Conservation (phyloP, 2,329 filamentous ascomycete genomes). For the Epichloe brachyelytri region DNA sequence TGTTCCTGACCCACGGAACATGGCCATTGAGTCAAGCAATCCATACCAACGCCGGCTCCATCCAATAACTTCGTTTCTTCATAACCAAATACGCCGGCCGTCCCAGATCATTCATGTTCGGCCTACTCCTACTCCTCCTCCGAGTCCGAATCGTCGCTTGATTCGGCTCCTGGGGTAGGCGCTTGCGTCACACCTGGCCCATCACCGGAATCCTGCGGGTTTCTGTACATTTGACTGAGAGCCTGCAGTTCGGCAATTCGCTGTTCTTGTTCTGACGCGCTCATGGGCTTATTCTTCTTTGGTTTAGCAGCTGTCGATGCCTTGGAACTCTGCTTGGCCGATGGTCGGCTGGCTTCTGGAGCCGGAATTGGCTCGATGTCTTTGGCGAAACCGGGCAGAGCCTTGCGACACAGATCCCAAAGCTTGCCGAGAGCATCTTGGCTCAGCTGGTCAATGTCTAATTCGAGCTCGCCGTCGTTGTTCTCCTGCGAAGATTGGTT, state of each 20-base stretch:
- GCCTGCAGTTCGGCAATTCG: conserved; percentile 48
- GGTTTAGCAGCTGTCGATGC: conserved; percentile 29
- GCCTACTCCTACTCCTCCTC: conserved; percentile 28
- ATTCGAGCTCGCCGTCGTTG: conserved; percentile 44
- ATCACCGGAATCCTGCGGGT: conserved; percentile 20
- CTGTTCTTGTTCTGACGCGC: conserved; percentile 53
- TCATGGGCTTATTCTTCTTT: conserved; percentile 68
- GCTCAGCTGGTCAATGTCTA: conserved; percentile 46
- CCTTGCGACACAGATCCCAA: conserved; percentile 32
- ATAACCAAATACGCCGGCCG: conserved; percentile 3
- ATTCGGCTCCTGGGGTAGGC: conserved; percentile 19
- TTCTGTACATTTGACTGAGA: conserved; percentile 32
- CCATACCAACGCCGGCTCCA: conserved; percentile 8
- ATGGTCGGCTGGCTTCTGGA: conserved; percentile 18
- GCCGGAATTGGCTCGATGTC: conserved; percentile 17
- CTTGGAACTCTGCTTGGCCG: conserved; percentile 15
- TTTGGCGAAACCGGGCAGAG: conserved; percentile 27
- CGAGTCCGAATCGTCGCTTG: conserved; percentile 33
- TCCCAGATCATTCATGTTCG: neutral
- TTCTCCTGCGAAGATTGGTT: conserved; percentile 32
- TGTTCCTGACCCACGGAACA: neutral
- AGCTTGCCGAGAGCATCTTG: conserved; percentile 41
- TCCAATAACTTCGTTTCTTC: conserved; percentile 8
- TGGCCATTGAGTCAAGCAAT: neutral
- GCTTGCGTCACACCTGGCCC: conserved; percentile 13